These are phyloP conservation scores for Parachlorella kessleri DNA, from an alignment of 139 green algal species.

Conservation along the genomic window DNA sequence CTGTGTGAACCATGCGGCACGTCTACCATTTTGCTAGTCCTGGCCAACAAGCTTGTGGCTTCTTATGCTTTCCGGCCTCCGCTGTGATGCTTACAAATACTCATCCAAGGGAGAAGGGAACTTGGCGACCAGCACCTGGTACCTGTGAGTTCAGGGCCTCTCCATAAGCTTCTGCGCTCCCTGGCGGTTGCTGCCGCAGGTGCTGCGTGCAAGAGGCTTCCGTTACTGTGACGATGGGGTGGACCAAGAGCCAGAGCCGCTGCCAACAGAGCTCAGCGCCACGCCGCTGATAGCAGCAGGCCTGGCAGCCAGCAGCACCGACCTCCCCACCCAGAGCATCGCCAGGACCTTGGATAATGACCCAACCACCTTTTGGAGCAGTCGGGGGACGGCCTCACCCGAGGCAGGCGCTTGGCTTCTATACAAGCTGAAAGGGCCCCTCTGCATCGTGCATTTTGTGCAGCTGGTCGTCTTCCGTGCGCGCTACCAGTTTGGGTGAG, in stretches of 20 bases:
- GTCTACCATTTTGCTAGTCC: too few species aligned
- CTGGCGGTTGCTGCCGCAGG: not conserved
- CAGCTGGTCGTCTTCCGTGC: constrained; percentile 21
- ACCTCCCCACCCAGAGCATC: not conserved
- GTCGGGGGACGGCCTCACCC: not conserved
- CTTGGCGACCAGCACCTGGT: not conserved
- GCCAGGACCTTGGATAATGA: constrained; percentile 8
- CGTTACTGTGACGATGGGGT: not conserved
- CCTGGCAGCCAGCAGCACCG: not conserved
- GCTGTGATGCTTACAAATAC: too few species aligned
- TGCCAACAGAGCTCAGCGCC: not conserved
- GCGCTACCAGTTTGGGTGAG: constrained; percentile 14
- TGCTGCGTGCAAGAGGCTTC: not conserved
- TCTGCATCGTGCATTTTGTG: constrained; percentile 23
- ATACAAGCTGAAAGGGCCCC: constrained; percentile 21
- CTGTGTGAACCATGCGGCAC: too few species aligned
- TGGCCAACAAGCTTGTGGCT: too few species aligned
- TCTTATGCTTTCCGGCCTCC: too few species aligned
- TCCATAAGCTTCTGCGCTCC: too few species aligned
- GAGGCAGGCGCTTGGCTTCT: constrained; percentile 7
- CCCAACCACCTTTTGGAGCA: constrained; percentile 16
- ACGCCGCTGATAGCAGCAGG: not conserved
- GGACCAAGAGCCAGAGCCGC: not conserved
- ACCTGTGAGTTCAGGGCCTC: too few species aligned
- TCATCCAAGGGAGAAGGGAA: not conserved